Conservation (phyloP, 2,329 filamentous ascomycete species). For the Diaporthe capsici region DNA sequence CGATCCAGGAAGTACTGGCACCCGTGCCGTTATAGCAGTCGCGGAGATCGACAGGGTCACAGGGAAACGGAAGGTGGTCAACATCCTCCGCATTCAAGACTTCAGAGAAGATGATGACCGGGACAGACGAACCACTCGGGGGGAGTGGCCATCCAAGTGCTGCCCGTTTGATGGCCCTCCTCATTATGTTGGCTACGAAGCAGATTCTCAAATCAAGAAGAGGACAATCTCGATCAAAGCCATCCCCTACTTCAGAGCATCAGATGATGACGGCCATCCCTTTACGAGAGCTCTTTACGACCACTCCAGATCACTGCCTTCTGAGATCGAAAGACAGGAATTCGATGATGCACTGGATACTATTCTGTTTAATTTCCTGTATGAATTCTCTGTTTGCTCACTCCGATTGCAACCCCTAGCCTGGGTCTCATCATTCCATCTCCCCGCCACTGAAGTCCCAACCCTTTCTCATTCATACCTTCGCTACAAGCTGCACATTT, state of each 20-base stretch:
- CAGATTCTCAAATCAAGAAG: background rate
- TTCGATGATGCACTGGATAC: background rate
- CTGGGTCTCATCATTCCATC: too few relatives aligned
- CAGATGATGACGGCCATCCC: background rate
- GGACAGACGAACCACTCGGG: background rate
- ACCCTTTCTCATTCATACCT: background rate
- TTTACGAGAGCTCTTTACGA: conserved; percentile 25
- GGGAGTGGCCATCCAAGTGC: conserved; percentile 16
- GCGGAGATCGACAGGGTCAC: background rate
- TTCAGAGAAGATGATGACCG: background rate
- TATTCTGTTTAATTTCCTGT: conserved; percentile 23
- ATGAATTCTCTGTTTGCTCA: background rate
- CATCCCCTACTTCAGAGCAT: conserved; percentile 12
- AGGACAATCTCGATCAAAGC: conserved; percentile 20
- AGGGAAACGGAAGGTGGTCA: background rate
- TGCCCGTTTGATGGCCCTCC: conserved; percentile 29
- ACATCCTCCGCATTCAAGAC: background rate
- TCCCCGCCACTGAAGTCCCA: too few relatives aligned
- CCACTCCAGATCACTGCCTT: background rate
- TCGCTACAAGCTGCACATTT: background rate
- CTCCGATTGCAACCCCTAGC: background rate
- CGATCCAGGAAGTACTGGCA: conserved; percentile 22
- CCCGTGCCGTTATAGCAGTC: conserved; percentile 6
- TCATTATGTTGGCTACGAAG: conserved; percentile 9
- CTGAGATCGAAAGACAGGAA: background rate